These are phyloP conservation scores for Cucumis cinereus DNA, from an alignment of 306 rosid genomes.

Conservation along the genomic window DNA sequence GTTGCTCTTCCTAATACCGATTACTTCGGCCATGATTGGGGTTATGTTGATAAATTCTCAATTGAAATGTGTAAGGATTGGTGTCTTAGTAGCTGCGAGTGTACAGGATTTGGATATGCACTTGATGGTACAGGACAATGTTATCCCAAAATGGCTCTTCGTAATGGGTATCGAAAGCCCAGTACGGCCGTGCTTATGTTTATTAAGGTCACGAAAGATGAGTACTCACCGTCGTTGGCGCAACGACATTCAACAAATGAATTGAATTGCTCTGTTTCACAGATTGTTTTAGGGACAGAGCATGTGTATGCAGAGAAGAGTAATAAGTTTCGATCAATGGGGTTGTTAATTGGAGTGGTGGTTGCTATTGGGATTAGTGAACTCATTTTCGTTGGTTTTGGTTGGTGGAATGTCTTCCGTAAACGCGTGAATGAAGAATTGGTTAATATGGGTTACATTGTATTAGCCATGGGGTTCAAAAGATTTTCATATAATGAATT, in stretches of 20 bases:
- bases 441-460: conserved; percentile 24
- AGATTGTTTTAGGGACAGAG: not conserved
- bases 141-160: conserved; percentile 16
- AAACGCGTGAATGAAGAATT: conserved; percentile 11
- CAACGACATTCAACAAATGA: not conserved
- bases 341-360: conserved; percentile 16
- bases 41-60: not conserved
- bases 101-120: conserved; percentile 27
- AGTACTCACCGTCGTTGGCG: not conserved
- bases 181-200: conserved; percentile 3
- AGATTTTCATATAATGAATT: conserved; percentile 15
- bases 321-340: conserved; percentile 5
- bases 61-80: conserved; percentile 11
- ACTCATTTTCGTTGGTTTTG: conserved; percentile 11
- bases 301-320: conserved; percentile 3
- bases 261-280: conserved; percentile 13
- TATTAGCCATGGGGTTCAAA: conserved; percentile 23
- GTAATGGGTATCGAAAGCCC: conserved; percentile 16
- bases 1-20: conserved; percentile 15
- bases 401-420: conserved; percentile 21
- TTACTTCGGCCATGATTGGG: conserved; percentile 20
- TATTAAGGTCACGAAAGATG: not conserved
- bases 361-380: conserved; percentile 14
- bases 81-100: conserved; percentile 14
- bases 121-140: conserved; percentile 18